Base-by-base conservation (phyloP, 352 stramenopile genomes). In the Nothophytophthora sp. region DNA sequence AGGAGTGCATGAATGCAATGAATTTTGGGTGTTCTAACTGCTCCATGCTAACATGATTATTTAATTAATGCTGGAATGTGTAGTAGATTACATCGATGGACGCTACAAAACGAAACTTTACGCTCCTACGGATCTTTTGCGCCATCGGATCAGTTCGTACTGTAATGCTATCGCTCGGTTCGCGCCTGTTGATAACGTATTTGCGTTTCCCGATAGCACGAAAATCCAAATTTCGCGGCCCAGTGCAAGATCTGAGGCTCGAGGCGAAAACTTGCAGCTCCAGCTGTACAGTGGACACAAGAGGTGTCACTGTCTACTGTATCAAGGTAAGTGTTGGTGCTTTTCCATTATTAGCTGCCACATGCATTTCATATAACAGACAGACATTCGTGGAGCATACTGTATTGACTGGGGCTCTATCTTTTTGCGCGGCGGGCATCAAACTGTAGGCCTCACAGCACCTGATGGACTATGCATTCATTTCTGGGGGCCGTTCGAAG, bases 141-240 rank as follows among this genome's bases (percentile, higher is more conserved):
- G 23, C 39, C 15, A 32, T n/a, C 23, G 30, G 28, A 44, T 29
- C 23, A 11, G 11, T 28, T 3, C 18, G 5, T 52, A 52, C 23
- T 52, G 47, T 18, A 18, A 4, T 4, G 36, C 47, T 16, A 32
- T 55, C 13, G 19, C 34, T 13, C 19, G 15, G 6, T 9, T 35
- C 45, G 46, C 18, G 27, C 33, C 36, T 1, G 18, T 24, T 13
- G 5, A 20, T 6, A 5, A 9, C 5, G 32, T 48, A 1, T 55
- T 55, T 27, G 29, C 29, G 20, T 55, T 55, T 29, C 36, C 37
- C 2, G 48, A 55, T 6, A 29, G 48, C 1, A 36, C 48, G 3
- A 55, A 48, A 20, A 30, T 48, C 10, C 20, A 22, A 18, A 55
- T 47, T 19, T 48, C 37, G 1, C 37, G n/a, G 22, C 37, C 36